A percentile compares a stretch with the other conserved stretches of the same genome.
Conservation (phyloP, 2,329 filamentous ascomycete species). For the Venturia effusa region DNA sequence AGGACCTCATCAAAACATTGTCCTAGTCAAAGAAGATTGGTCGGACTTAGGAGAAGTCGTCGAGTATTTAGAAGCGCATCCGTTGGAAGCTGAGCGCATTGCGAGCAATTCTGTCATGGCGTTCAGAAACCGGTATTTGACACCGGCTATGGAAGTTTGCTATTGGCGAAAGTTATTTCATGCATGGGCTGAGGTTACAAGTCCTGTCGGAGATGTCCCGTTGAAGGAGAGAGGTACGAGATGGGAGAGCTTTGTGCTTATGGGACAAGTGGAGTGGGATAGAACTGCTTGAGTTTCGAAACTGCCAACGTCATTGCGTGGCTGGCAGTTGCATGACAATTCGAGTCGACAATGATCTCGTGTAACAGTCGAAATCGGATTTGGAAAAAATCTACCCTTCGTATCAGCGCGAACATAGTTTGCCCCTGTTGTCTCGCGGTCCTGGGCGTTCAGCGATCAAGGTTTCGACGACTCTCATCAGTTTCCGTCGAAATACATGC, state of each 20-base stretch:
- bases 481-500: no score
- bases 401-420: no score
- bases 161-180: conserved; percentile 41
- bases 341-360: no score
- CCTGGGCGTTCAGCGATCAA: no score
- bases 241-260: background rate
- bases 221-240: background rate
- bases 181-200: conserved; percentile 24
- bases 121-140: conserved; percentile 43
- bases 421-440: no score
- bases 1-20: conserved; percentile 39
- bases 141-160: conserved; percentile 43
- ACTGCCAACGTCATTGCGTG: no score
- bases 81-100: conserved; percentile 35
- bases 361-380: no score
- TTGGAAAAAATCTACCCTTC: no score
- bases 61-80: conserved; percentile 32
- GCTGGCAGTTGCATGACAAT: no score
- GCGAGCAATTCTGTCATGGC: conserved; percentile 36
- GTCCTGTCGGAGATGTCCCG: background rate
- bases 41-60: conserved; percentile 26
- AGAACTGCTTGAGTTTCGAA: background rate
- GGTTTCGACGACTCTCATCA: no score
- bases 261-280: background rate
- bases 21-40: conserved; percentile 37